phyloP scores from a whole-genome alignment of 768 basidiomycete genomes.

The Fomitopsis pulvina region DNA sequence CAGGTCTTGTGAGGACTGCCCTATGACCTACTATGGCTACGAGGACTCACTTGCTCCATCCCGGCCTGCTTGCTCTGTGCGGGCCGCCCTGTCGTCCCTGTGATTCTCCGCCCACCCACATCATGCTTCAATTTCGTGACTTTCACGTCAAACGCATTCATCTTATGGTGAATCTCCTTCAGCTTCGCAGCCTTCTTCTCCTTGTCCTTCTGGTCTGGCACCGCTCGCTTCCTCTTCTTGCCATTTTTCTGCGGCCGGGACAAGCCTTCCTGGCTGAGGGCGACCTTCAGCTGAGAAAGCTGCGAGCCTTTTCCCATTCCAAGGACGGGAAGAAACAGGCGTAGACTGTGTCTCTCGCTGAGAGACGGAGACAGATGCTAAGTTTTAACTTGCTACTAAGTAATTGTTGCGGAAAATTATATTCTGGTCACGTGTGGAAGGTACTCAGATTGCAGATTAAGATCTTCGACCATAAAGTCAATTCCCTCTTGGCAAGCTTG shows the following conservation, averaged over 20 bases:
- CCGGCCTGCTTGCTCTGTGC: constrained; percentile 88
- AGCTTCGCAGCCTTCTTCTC: constrained; percentile 77
- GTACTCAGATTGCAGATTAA: not conserved
- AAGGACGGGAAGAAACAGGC: no score
- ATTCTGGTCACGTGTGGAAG: not conserved
- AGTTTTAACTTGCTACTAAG: not conserved
- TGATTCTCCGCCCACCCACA: constrained; percentile 82
- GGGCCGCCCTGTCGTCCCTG: constrained; percentile 77
- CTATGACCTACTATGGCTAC: not conserved
- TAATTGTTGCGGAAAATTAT: not conserved
- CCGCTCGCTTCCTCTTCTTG: constrained; percentile 65
- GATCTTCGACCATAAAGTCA: not conserved
- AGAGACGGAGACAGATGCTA: no score
- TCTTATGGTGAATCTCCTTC: constrained; percentile 72
- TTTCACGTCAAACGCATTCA: constrained; percentile 94
- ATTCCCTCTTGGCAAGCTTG: no score
- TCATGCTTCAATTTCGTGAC: constrained; percentile 91
- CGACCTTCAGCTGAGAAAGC: constrained; percentile 83
- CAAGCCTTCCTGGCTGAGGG: constrained; percentile 76
- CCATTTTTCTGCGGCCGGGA: constrained; percentile 46
- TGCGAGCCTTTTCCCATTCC: constrained; percentile 90
- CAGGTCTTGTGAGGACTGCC: not conserved
- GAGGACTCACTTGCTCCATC: constrained; percentile 66
- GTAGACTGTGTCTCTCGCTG: no score
- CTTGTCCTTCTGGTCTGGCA: constrained; percentile 66